A percentile compares a stretch with the other conserved stretches of the same genome.
These are phyloP conservation scores for Hypoxylon lenormandii DNA, from an alignment of 495 filamentous ascomycete genomes.

Conservation along the genomic window DNA sequence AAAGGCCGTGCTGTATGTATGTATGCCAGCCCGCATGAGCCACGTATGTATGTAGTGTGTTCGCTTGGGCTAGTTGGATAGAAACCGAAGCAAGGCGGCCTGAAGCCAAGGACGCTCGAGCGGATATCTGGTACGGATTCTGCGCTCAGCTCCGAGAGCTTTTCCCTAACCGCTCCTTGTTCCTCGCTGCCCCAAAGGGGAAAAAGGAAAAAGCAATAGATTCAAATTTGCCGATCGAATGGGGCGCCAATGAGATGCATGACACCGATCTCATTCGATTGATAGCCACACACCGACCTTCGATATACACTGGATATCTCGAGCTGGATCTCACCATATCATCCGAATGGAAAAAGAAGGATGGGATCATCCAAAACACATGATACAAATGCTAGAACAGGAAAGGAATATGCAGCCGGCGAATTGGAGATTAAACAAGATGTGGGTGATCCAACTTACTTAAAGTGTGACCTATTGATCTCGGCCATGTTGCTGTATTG, in stretches of 20 bases:
- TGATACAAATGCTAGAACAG: conserved; percentile 9
- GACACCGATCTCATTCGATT: neutral
- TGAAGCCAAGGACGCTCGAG: neutral
- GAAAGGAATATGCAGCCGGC: conserved; percentile 15
- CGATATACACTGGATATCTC: conserved; percentile 11
- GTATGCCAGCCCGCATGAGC: no score
- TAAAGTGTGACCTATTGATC: conserved; percentile 60
- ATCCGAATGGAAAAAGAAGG: conserved; percentile 18
- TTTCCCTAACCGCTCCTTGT: no score
- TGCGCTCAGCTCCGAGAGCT: no score
- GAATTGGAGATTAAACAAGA: conserved; percentile 18
- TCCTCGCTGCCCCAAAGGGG: neutral
- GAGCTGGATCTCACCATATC: conserved; percentile 11
- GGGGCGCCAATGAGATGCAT: neutral
- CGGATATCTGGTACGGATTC: conserved; percentile 1
- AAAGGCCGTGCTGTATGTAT: no score
- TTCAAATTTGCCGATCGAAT: neutral
- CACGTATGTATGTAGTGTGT: no score
- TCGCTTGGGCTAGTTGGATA: no score
- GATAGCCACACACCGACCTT: neutral
- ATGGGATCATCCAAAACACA: conserved; percentile 19
- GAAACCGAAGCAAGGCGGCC: no score
- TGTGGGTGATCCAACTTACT: conserved; percentile 51
- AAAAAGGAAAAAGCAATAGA: neutral
- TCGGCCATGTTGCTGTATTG: conserved; percentile 41